Conservation (phyloP, 306 rosid genomes). For the Abrus pulchellus region DNA sequence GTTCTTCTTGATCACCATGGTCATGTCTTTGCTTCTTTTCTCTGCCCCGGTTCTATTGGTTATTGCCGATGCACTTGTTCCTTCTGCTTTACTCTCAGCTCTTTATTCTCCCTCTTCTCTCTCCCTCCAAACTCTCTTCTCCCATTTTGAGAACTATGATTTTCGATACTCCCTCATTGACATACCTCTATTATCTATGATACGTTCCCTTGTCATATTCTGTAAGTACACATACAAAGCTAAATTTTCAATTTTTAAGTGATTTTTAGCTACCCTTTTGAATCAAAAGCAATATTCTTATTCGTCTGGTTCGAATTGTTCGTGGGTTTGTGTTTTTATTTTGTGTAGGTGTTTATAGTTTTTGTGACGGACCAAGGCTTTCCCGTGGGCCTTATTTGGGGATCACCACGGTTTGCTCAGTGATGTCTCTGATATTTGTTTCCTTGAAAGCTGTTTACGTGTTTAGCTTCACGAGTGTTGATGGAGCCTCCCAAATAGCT, state of each 20-base stretch:
- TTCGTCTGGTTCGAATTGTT: background rate
- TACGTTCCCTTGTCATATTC: conserved; percentile 77
- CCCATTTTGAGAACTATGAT: conserved; percentile 74
- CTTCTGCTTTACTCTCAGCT: conserved; percentile 78
- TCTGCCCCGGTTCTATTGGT: conserved; percentile 84
- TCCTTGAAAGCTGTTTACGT: conserved; percentile 76
- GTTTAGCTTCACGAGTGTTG: background rate
- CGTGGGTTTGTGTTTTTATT: background rate
- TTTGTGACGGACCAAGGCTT: conserved; percentile 85
- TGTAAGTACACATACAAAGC: conserved; percentile 56
- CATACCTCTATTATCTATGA: conserved; percentile 74
- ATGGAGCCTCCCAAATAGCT: conserved; percentile 64
- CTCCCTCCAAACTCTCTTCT: conserved; percentile 61
- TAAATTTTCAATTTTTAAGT: background rate
- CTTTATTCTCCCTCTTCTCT: conserved; percentile 54
- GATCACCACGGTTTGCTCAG: conserved; percentile 72
- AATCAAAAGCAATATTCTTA: background rate
- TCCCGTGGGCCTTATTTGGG: conserved; percentile 85
- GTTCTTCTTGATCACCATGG: conserved; percentile 83
- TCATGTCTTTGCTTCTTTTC: conserved; percentile 73
- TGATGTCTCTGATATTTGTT: conserved; percentile 70
- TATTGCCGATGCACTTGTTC: conserved; percentile 73
- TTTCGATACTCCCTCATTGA: conserved; percentile 82
- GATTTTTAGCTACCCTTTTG: conserved; percentile 44
- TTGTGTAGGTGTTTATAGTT: conserved; percentile 77